A percentile compares a stretch with the other conserved stretches of the same genome.
These are phyloP conservation scores for Malus hybrid DNA, from an alignment of 331 rosid genomes.

Conservation along the genomic window DNA sequence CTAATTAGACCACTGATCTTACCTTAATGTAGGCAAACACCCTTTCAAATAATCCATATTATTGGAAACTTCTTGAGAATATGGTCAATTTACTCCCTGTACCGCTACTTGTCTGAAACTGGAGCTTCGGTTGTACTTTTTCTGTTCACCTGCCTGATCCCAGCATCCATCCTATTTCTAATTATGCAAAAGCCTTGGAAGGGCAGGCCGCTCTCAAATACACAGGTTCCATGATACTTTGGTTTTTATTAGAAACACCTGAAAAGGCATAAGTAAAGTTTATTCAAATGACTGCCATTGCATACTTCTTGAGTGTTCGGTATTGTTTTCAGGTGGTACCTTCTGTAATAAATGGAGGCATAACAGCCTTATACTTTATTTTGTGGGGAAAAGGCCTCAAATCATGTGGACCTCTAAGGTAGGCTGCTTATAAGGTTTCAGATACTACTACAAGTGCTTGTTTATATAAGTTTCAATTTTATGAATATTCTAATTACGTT, in stretches of 20 bases:
- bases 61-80: conserved; percentile 81
- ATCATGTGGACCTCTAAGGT: conserved; percentile 98
- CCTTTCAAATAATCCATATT: conserved; percentile 82
- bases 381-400: conserved; percentile 98
- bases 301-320: conserved; percentile 13
- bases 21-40: conserved; percentile 64
- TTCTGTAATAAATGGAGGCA: conserved; percentile 82
- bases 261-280: not conserved
- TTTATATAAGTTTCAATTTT: not conserved
- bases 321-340: conserved; percentile 77
- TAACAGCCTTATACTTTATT: conserved; percentile 77
- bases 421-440: conserved; percentile 13
- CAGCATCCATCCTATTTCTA: conserved; percentile 73
- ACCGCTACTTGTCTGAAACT: conserved; percentile 64
- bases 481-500: not conserved
- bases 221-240: conserved; percentile 51
- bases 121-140: conserved; percentile 89
- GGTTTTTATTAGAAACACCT: not conserved
- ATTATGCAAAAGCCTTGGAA: conserved; percentile 97
- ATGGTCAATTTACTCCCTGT: conserved; percentile 95
- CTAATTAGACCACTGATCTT: conserved; percentile 6
- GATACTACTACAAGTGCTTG: not conserved
- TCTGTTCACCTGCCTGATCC: conserved; percentile 71
- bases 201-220: conserved; percentile 87
- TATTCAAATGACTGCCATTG: not conserved